Evolutionary conservation across 2,329 filamentous ascomycete genomes (phyloP).

Genomic region (Botrytis fragariae): DNA sequence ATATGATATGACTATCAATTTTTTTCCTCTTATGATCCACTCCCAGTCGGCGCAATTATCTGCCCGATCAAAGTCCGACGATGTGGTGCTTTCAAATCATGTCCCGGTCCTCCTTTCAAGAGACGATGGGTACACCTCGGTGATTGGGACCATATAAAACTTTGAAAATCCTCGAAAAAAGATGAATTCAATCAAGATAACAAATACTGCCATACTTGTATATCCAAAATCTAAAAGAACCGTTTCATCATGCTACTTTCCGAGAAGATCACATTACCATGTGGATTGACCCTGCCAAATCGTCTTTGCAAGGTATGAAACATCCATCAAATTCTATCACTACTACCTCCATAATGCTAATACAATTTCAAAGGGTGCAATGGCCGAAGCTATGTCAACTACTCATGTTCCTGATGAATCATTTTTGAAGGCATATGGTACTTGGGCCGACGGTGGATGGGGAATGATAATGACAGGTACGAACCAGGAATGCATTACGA

Average conservation of each 20-base stretch:
- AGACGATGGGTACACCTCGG: background rate
- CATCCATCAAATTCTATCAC: background rate
- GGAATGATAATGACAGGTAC: conserved; percentile 50
- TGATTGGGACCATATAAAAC: background rate
- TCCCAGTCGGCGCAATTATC: background rate
- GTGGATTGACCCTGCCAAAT: conserved; percentile 55
- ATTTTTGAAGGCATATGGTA: conserved; percentile 47
- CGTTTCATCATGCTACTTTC: conserved; percentile 24
- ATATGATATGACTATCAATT: background rate
- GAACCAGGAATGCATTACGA: background rate
- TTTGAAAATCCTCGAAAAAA: background rate
- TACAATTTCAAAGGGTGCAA: background rate
- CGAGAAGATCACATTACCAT: conserved; percentile 40
- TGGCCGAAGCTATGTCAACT: conserved; percentile 42
- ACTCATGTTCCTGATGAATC: conserved; percentile 45
- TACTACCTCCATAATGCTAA: background rate
- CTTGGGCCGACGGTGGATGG: conserved; percentile 55
- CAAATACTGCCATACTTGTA: background rate
- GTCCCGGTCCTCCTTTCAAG: background rate
- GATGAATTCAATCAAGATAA: background rate
- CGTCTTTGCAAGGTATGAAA: conserved; percentile 45
- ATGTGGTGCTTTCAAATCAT: background rate
- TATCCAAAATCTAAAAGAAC: background rate
- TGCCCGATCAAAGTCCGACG: background rate
- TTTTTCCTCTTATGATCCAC: background rate